Percentiles rank a stretch among this genome's conserved stretches.
Conservation (phyloP, 768 basidiomycete species). For the Gloeopeniophorella convolvens region DNA sequence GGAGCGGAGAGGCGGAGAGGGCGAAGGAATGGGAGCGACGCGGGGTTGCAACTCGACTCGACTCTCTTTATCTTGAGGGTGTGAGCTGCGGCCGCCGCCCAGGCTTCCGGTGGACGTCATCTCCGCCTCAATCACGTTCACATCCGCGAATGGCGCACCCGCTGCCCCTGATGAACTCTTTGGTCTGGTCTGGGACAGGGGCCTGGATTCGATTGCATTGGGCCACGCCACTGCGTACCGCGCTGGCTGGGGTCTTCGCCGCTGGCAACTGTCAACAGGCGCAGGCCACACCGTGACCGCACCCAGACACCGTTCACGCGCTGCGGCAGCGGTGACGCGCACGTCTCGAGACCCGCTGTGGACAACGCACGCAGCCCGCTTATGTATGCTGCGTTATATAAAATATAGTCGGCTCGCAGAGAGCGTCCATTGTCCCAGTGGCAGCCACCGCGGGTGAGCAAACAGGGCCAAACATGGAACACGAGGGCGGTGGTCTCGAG, state of each 20-base stretch:
- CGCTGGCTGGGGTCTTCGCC: too few species aligned
- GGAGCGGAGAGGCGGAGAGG: slow-evolving; percentile 22
- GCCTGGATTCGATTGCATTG: background rate
- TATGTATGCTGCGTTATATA: too few species aligned
- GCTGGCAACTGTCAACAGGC: too few species aligned
- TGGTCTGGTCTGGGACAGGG: slow-evolving; percentile 8
- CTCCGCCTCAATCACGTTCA: slow-evolving; percentile 6
- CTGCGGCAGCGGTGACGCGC: too few species aligned
- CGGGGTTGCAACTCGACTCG: slow-evolving; percentile 22
- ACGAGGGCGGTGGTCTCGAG: slow-evolving; percentile 1
- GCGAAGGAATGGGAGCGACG: slow-evolving; percentile 9
- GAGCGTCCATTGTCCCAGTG: too few species aligned
- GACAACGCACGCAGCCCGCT: too few species aligned
- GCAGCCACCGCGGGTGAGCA: background rate
- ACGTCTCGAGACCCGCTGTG: too few species aligned
- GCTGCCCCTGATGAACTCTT: too few species aligned
- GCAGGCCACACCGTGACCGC: too few species aligned
- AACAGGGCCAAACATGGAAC: slow-evolving; percentile 10
- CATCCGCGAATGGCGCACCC: slow-evolving; percentile 4
- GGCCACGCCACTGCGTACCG: too few species aligned
- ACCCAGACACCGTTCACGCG: too few species aligned
- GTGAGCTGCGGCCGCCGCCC: background rate
- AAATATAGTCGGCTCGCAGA: too few species aligned
- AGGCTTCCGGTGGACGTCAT: background rate
- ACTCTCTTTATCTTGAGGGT: slow-evolving; percentile 17